Evolutionary conservation across 257 asterid genomes (phyloP).

Genomic region (Fraxinus americana): DNA sequence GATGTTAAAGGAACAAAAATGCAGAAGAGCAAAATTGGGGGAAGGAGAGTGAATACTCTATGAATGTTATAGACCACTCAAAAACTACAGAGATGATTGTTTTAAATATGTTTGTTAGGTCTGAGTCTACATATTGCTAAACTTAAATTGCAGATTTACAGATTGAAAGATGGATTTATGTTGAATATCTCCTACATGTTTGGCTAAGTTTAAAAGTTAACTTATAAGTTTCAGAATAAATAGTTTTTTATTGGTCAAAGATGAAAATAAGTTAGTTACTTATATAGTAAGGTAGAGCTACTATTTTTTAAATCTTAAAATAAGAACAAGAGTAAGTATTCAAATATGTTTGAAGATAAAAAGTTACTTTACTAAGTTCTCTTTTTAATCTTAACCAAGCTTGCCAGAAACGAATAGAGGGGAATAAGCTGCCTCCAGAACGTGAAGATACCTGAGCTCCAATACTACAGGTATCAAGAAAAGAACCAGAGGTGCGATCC

Average conservation of each 20-base stretch:
- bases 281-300: too few relatives aligned
- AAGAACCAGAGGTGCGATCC: conserved; percentile 76
- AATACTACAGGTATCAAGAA: conserved; percentile 76
- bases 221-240: too few relatives aligned
- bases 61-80: not conserved
- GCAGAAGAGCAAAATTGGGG: not conserved
- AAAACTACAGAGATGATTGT: too few relatives aligned
- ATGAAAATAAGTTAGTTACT: not conserved
- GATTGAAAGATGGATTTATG: not conserved
- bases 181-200: not conserved
- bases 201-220: not conserved
- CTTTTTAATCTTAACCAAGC: not conserved
- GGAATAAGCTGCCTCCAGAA: conserved; percentile 21
- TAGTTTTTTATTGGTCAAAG: not conserved
- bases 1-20: not conserved
- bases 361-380: not conserved
- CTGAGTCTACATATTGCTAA: not conserved
- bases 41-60: not conserved
- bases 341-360: not conserved
- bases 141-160: not conserved
- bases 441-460: conserved; percentile 57
- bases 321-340: not conserved
- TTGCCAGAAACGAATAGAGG: not conserved
- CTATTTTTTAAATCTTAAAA: too few relatives aligned
- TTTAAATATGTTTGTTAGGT: not conserved